A percentile compares a stretch with the other conserved stretches of the same genome.
Conservation (phyloP, 495 filamentous ascomycete genomes). For the Tuber calosporum region DNA sequence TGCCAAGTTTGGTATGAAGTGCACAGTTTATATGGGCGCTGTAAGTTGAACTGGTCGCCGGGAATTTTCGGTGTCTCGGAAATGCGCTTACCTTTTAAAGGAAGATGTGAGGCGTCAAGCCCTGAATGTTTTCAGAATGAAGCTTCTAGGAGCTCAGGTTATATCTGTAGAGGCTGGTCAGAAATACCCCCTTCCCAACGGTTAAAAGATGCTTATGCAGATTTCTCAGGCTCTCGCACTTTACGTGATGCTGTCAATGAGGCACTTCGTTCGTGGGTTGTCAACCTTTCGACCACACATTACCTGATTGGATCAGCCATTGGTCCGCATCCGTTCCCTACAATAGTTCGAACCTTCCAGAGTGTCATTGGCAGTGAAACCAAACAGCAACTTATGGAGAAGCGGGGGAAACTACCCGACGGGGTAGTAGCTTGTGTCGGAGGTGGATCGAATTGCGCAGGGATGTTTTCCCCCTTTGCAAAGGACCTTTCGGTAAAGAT, state of each 20-base stretch:
- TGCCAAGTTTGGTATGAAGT: slow-evolving; percentile 92
- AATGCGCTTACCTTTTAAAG: slow-evolving; percentile 28
- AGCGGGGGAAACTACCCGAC: slow-evolving; percentile 81
- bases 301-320: slow-evolving; percentile 96
- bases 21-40: slow-evolving; percentile 91
- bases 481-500: slow-evolving; percentile 78
- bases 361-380: slow-evolving; percentile 89
- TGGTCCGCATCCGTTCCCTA: slow-evolving; percentile 90
- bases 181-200: background rate
- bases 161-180: slow-evolving; percentile 78
- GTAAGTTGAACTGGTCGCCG: slow-evolving; percentile 37
- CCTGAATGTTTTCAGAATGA: slow-evolving; percentile 93
- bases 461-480: slow-evolving; percentile 81
- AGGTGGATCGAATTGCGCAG: slow-evolving; percentile 69
- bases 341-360: slow-evolving; percentile 93
- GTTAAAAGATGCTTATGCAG: background rate
- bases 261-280: slow-evolving; percentile 81
- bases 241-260: slow-evolving; percentile 96
- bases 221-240: slow-evolving; percentile 48
- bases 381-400: slow-evolving; percentile 72
- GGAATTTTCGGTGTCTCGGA: background rate
- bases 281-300: slow-evolving; percentile 77
- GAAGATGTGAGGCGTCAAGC: slow-evolving; percentile 91
- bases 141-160: slow-evolving; percentile 83
- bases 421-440: slow-evolving; percentile 95